These are phyloP conservation scores for Penicillium tannophilum DNA, from an alignment of 495 filamentous ascomycete genomes.

Conservation along the genomic window DNA sequence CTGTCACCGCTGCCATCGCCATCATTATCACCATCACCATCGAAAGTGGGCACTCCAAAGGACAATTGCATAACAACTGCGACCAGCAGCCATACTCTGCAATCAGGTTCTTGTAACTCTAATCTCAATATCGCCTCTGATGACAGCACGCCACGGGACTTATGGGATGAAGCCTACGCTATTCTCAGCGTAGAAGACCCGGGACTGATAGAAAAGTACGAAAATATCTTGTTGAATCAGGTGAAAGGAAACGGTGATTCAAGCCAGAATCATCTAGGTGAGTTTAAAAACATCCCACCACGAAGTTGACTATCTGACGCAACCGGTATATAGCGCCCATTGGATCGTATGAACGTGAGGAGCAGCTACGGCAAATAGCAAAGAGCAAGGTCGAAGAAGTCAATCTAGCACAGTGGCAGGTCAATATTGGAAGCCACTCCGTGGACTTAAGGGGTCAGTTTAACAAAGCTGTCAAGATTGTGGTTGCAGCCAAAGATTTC, in stretches of 20 bases:
- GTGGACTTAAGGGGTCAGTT: constrained; percentile 1
- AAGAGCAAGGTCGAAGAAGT: constrained; percentile 6
- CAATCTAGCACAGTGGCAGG: not conserved
- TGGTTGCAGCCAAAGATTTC: constrained; percentile 3
- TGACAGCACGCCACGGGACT: not conserved
- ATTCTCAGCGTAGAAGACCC: constrained; percentile 3
- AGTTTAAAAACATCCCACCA: not conserved
- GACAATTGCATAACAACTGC: not conserved
- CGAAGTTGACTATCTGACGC: not conserved
- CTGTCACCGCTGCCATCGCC: too few species aligned
- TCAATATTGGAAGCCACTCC: not conserved
- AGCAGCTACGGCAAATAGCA: constrained; percentile 1
- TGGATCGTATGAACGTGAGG: constrained; percentile 4
- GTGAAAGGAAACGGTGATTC: too few species aligned
- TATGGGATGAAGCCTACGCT: constrained; percentile 10
- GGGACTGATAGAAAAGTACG: not conserved
- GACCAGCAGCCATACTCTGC: not conserved
- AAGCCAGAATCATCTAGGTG: constrained; percentile 2
- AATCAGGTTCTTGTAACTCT: not conserved
- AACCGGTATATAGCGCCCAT: not conserved
- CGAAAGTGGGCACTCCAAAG: not conserved
- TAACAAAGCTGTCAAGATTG: constrained; percentile 5
- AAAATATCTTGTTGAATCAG: constrained; percentile 1
- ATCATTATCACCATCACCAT: not conserved
- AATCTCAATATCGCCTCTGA: not conserved